Base-by-base conservation (phyloP, 1,284 basidiomycete genomes). In the Ustilago hordei region DNA sequence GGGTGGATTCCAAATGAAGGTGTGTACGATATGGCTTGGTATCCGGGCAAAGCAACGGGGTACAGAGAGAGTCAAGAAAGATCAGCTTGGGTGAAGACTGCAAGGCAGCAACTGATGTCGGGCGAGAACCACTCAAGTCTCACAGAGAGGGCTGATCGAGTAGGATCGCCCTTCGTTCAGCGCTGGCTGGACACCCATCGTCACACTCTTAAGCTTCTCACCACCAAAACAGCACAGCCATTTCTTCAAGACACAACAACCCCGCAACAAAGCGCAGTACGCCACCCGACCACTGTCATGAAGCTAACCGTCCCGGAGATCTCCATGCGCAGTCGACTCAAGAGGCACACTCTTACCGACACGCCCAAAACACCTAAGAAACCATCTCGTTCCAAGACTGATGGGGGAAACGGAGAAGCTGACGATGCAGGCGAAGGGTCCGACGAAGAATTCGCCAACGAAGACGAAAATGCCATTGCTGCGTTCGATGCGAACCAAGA, bases 21-120 rank as follows among this genome's bases (percentile, higher is more conserved):
- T n/a, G n/a, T 78, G 32, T 68, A 64, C 45, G 76, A 78, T 23
- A 57, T 67, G 60, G 57, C 32, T 19, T 78, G 76, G 76, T 78
- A 55, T 52, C 76, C 76, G 0, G 76, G 76, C 0, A 78, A 78
- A 43, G 59, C 60, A 0, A n/a, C 55, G 3, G 76, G 76, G 1
- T 75, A 64, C 48, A 43, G 59, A 39, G 58, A 65, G 34, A 60
- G 36, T 23, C 36, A 52, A 13, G 48, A 62, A 17, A 47, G 65
- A 19, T 52, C 62, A 0, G 36, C 45, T 2, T 75, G 72, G 71
- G 69, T 58, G n/a, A 15, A 57, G 34, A 47, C 47, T 6, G 58
- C 64, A 15, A 48, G 64, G 4, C 55, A 28, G 23, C 23, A 45
- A n/a, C 28, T 48, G 5, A n/a, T 60, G 28, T 12, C 34, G 43